These are phyloP conservation scores for Sarocladium kiliense DNA, from an alignment of 2,329 filamentous ascomycete species.

Conservation along the genomic window DNA sequence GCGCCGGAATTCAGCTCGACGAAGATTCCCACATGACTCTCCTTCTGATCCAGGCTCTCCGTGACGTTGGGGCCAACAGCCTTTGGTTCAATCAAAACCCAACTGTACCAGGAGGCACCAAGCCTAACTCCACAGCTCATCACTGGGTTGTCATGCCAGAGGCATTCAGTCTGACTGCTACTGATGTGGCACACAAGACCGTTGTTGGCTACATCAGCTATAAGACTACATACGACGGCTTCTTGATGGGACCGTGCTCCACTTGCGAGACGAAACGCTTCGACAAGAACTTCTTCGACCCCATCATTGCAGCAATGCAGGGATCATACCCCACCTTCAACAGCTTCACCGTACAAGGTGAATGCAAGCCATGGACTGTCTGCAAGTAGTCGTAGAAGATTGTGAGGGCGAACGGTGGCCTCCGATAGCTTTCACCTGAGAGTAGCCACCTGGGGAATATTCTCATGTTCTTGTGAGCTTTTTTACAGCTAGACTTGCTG, in stretches of 20 bases:
- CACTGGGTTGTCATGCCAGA: conserved; percentile 35
- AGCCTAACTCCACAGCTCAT: conserved; percentile 19
- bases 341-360: conserved; percentile 30
- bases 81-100: conserved; percentile 36
- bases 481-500: background rate
- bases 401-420: background rate
- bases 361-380: conserved; percentile 33
- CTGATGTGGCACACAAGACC: conserved; percentile 25
- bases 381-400: conserved; percentile 19
- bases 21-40: conserved; percentile 34
- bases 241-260: conserved; percentile 29
- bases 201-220: conserved; percentile 30
- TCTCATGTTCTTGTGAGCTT: background rate
- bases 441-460: background rate
- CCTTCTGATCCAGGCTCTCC: conserved; percentile 32
- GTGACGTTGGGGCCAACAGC: conserved; percentile 31
- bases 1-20: conserved; percentile 30
- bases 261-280: conserved; percentile 30
- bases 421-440: too few species aligned
- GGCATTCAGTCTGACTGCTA: conserved; percentile 28
- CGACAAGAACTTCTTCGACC: conserved; percentile 30
- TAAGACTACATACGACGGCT: conserved; percentile 32
- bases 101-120: conserved; percentile 24
- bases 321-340: conserved; percentile 33
- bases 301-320: conserved; percentile 31